Evolutionary conservation across 140 eudicot species (phyloP).

Genomic region (Flaveria floridana): DNA sequence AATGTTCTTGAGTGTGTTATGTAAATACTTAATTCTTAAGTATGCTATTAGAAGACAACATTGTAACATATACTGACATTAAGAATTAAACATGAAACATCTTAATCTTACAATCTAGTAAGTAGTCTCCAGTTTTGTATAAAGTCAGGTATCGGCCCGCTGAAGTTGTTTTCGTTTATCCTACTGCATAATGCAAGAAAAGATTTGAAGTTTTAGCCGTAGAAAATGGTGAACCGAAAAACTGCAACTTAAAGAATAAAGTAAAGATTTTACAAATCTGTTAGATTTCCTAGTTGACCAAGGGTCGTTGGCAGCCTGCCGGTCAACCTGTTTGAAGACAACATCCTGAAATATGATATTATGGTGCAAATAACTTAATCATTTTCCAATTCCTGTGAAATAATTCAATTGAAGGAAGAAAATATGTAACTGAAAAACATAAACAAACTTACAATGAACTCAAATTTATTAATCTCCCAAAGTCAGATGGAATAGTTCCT

Average conservation of each 20-base stretch:
- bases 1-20: not conserved
- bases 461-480: constrained; percentile 57
- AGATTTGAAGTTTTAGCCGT: not conserved
- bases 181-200: constrained; percentile 53
- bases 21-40: not conserved
- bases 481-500: constrained; percentile 62
- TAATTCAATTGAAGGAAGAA: not conserved
- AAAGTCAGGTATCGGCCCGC: constrained; percentile 71
- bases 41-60: not conserved
- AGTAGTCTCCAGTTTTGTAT: constrained; percentile 70
- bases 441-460: constrained; percentile 48
- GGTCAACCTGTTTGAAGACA: constrained; percentile 65
- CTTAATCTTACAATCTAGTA: constrained; percentile 75
- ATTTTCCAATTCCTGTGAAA: not conserved
- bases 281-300: constrained; percentile 52
- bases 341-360: constrained; percentile 49
- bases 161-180: constrained; percentile 66
- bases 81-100: not conserved
- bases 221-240: not conserved
- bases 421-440: not conserved
- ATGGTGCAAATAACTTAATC: not conserved
- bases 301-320: constrained; percentile 69
- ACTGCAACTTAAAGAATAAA: not conserved
- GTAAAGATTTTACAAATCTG: constrained; percentile 52
- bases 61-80: not conserved